Evolutionary conservation across 805 yeast genomes (phyloP).

Genomic region (Cyberlindnera bimundalis): DNA sequence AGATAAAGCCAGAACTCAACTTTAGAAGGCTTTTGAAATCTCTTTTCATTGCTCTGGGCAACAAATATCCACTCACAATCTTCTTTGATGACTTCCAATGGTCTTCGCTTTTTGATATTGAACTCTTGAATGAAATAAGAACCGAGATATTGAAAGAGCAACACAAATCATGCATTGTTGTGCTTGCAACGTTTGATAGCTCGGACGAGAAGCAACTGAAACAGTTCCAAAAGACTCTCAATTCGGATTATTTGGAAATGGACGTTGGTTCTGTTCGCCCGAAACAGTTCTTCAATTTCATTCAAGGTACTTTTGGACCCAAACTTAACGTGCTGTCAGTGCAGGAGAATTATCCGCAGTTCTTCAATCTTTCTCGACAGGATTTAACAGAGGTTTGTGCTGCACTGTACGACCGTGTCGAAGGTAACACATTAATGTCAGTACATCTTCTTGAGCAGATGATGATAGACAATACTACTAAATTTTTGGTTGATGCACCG

Average conservation of each 20-base stretch:
- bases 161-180: slow-evolving; percentile 25
- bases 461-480: neutral
- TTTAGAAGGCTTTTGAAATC: slow-evolving; percentile 41
- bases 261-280: slow-evolving; percentile 4
- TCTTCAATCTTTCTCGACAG: too few relatives aligned
- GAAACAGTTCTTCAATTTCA: neutral
- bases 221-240: slow-evolving; percentile 19
- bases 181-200: slow-evolving; percentile 26
- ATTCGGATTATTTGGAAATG: slow-evolving; percentile 19
- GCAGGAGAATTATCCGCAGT: slow-evolving; percentile 7
- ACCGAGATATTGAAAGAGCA: slow-evolving; percentile 25
- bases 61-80: slow-evolving; percentile 39
- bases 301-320: slow-evolving; percentile 4
- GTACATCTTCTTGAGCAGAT: slow-evolving; percentile 2
- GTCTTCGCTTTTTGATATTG: slow-evolving; percentile 33
- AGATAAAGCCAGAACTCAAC: slow-evolving; percentile 36
- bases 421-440: slow-evolving; percentile 4
- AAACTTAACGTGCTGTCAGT: neutral
- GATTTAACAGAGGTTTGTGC: too few relatives aligned
- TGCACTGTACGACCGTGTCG: neutral
- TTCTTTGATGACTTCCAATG: slow-evolving; percentile 46
- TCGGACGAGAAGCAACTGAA: slow-evolving; percentile 10
- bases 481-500: neutral
- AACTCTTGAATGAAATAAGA: slow-evolving; percentile 28
- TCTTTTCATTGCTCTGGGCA: slow-evolving; percentile 39